A percentile compares a stretch with the other conserved stretches of the same genome.
Evolutionary conservation across 208 protist species (phyloP).

Genomic region (Trichomonas tenax): DNA sequence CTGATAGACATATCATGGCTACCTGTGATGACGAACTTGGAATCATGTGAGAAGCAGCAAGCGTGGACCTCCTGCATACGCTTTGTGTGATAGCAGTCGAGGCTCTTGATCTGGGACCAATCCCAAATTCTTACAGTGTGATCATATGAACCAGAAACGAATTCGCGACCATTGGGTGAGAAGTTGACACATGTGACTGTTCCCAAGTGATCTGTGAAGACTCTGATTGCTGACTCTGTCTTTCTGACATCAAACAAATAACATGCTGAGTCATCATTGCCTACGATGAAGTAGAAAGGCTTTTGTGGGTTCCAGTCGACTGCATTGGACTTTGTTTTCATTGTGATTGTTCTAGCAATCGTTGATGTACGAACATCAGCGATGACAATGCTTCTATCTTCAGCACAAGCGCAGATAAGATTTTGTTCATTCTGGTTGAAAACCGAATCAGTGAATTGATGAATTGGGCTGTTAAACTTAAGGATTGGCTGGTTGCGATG

Average conservation of each 20-base stretch:
- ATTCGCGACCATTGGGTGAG: neutral
- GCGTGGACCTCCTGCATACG: neutral
- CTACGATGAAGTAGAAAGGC: neutral
- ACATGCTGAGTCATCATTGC: neutral
- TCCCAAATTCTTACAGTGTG: neutral
- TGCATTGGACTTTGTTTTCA: neutral
- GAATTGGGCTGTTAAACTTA: neutral
- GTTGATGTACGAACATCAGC: neutral
- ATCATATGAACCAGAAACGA: neutral
- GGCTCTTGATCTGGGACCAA: neutral
- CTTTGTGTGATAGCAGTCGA: neutral
- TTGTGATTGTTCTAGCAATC: neutral
- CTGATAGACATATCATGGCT: neutral
- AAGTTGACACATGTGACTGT: neutral
- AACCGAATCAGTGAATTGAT: neutral
- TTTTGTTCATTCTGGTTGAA: neutral
- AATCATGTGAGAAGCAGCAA: neutral
- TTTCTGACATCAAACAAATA: neutral
- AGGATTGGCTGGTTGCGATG: neutral
- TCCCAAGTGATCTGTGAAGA: constrained; percentile 5
- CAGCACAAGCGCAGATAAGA: neutral
- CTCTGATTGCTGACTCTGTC: neutral
- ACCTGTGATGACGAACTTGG: neutral
- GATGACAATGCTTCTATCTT: neutral
- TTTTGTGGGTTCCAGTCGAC: constrained; percentile 11